Base-by-base conservation (phyloP, 352 stramenopile species). In the Pythium guiyangense region DNA sequence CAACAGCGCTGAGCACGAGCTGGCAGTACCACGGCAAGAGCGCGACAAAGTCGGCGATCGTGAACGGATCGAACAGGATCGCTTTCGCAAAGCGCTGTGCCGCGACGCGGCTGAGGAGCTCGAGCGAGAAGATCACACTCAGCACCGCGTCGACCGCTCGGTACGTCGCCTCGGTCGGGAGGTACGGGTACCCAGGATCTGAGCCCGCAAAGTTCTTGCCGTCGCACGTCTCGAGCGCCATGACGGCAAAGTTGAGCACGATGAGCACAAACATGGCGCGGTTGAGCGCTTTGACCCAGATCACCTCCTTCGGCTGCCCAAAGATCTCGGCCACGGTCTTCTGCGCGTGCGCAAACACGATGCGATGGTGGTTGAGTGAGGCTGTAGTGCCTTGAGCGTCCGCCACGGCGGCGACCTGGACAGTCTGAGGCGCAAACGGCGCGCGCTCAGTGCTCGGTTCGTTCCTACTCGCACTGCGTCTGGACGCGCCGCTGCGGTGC, bases 141-240 rank as follows among this genome's bases (percentile, higher is more conserved):
- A 89, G 75, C 10, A 79, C 48, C 1, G 56, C 34, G 49, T 90
- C 73, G 6, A 71, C 46, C 12, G 61, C 48, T 10, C 65, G 57
- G 62, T 88, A 82, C 2, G 66, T 52, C 0, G 27, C 26, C 39
- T 78, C 60, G 4, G 54, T 54, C 5, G 74, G 79, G 14, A 92
- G 50, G 44, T 74, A 78, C 18, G 79, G 76, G 51, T 81, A 92
- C 8, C 60, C 73, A 6, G 83, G 83, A n/a, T 81, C 66, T 2
- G 78, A 73, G 6, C 73, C 78, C 15, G 55, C 63, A 39, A 70
- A 57, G 53, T 87, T 85, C 12, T 69, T 65, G 0, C 83, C 83
- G 46, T 90, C 79, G 31, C 75, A 88, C 6, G 79, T 90, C 59
- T 86, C 63, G 6, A 82, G 64, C 10, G 77, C 74, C n/a, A 90